A percentile compares a stretch with the other conserved stretches of the same genome.
Evolutionary conservation across 306 rosid genomes (phyloP).

Genomic region (Heteromeles arbutifolia): DNA sequence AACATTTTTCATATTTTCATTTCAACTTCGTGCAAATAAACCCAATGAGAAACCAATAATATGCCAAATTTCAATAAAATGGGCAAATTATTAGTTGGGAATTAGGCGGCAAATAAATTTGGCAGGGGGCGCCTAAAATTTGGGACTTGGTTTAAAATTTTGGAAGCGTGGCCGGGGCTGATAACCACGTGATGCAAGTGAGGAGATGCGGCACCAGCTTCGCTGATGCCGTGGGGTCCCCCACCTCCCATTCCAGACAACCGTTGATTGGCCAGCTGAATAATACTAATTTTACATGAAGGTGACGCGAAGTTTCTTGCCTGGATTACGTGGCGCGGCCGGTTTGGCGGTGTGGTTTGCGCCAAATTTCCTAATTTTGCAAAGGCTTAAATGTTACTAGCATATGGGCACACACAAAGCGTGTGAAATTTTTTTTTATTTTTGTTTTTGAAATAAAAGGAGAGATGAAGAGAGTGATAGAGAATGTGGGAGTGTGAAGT

Average conservation of each 20-base stretch:
- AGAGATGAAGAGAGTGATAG: no score
- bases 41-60: no score
- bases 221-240: background rate
- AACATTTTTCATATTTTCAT: no score
- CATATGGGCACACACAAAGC: no score
- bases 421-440: no score
- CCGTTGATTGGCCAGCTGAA: background rate
- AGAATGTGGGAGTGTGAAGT: no score
- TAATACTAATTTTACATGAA: background rate
- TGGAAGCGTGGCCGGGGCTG: no score
- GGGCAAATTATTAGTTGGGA: no score
- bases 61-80: no score
- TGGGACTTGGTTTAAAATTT: background rate
- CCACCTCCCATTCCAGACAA: background rate
- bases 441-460: no score
- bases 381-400: no score
- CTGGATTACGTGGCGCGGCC: slow-evolving; percentile 6
- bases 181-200: background rate
- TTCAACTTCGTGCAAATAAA: no score
- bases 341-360: background rate
- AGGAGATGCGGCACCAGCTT: background rate
- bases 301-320: slow-evolving; percentile 6
- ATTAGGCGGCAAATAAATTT: background rate
- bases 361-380: background rate
- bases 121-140: background rate